Conservation (phyloP, 176 grass and related monocot species). For the Hyparrhenia diplandra region DNA sequence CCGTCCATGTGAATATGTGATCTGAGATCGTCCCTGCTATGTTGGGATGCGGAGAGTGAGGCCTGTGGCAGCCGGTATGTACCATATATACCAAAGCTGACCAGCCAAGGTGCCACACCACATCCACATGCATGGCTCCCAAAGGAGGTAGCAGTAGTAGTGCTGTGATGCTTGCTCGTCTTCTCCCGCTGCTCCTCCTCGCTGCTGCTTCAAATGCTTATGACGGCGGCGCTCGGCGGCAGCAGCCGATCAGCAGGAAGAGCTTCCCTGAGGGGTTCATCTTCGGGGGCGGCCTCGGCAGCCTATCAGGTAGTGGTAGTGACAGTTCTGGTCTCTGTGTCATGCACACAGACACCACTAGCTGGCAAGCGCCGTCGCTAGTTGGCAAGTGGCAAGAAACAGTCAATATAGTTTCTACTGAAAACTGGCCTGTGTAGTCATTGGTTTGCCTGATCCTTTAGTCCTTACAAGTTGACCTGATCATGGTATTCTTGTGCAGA, state of each 20-base stretch:
- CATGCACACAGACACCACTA: too few species aligned
- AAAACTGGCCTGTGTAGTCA: too few species aligned
- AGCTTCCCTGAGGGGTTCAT: conserved; percentile 32
- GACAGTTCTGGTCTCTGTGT: not conserved
- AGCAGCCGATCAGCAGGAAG: not conserved
- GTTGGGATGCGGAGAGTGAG: too few species aligned
- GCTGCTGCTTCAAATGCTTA: not conserved
- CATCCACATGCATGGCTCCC: not conserved
- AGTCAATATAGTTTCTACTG: too few species aligned
- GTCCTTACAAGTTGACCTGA: not conserved
- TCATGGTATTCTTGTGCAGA: conserved; percentile 9
- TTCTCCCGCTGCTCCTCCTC: not conserved
- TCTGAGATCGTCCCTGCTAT: too few species aligned
- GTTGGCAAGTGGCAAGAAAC: too few species aligned
- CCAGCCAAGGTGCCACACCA: not conserved
- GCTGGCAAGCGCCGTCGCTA: too few species aligned
- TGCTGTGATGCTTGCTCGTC: not conserved
- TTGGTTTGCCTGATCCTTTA: too few species aligned
- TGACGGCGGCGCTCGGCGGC: not conserved
- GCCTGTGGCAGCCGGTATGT: too few species aligned
- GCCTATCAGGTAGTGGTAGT: conserved; percentile 30
- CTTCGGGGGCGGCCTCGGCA: conserved; percentile 31
- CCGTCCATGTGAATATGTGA: too few species aligned
- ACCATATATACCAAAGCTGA: too few species aligned
- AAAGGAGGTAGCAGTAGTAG: not conserved